These are phyloP conservation scores for Wickerhamiella alocasiicola DNA, from an alignment of 805 yeast genomes.

Conservation along the genomic window DNA sequence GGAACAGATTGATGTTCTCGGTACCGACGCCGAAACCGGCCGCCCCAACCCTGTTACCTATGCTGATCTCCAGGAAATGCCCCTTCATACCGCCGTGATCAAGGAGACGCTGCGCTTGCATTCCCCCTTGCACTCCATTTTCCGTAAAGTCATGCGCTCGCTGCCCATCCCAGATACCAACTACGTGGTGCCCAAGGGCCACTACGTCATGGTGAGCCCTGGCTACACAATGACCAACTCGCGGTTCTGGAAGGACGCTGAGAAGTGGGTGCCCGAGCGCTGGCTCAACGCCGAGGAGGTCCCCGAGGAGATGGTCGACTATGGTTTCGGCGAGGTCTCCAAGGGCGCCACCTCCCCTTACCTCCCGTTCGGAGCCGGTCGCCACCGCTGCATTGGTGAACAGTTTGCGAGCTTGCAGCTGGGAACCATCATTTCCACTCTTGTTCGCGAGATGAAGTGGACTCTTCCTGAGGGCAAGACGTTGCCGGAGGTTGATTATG, in stretches of 20 bases:
- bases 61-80: conserved; percentile 72
- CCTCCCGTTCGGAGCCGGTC: conserved; percentile 97
- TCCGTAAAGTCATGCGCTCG: conserved; percentile 76
- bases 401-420: conserved; percentile 93
- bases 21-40: conserved; percentile 24
- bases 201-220: conserved; percentile 83
- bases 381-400: conserved; percentile 99
- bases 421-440: conserved; percentile 68
- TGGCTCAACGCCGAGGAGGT: conserved; percentile 39
- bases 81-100: conserved; percentile 67
- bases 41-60: conserved; percentile 51
- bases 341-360: conserved; percentile 95
- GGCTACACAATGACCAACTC: conserved; percentile 78
- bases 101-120: conserved; percentile 93
- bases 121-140: conserved; percentile 90
- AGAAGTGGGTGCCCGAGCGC: conserved; percentile 68
- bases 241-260: conserved; percentile 66
- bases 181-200: conserved; percentile 78
- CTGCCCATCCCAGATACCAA: conserved; percentile 67
- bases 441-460: conserved; percentile 70
- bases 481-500: conserved; percentile 50
- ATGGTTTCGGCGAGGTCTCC: conserved; percentile 92
- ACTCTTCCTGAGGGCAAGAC: conserved; percentile 38
- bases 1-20: conserved; percentile 57
- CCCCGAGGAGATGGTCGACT: conserved; percentile 48